Conservation (phyloP, 1,139 yeast genomes). For the Pneumocystis wakefieldiae region DNA sequence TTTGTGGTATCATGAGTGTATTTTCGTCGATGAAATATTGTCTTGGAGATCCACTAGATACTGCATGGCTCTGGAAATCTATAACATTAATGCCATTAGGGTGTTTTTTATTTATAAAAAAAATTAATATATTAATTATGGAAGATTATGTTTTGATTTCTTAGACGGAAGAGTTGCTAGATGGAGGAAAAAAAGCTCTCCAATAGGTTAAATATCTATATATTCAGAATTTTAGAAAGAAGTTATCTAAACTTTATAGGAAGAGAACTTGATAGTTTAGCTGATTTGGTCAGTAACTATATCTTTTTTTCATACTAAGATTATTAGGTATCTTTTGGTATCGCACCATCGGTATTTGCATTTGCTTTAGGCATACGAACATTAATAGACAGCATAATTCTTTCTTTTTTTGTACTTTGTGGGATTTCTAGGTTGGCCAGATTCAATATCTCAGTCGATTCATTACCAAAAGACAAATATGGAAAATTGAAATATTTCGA, state of each 20-base stretch:
- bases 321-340: constrained; percentile 16
- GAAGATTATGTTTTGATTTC: constrained; percentile 46
- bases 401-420: constrained; percentile 78
- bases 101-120: constrained; percentile 31
- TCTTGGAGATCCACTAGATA: constrained; percentile 35
- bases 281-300: constrained; percentile 84
- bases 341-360: constrained; percentile 56
- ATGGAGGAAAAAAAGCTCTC: constrained; percentile 74
- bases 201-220: constrained; percentile 20
- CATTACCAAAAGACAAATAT: constrained; percentile 70
- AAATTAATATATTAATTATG: constrained; percentile 8
- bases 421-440: constrained; percentile 89
- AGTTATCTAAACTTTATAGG: constrained; percentile 40
- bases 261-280: constrained; percentile 90
- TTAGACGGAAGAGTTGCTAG: constrained; percentile 96
- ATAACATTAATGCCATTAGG: constrained; percentile 80
- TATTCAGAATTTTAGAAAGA: neutral
- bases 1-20: constrained; percentile 71
- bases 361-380: constrained; percentile 81
- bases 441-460: constrained; percentile 84
- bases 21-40: constrained; percentile 72
- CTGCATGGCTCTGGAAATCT: constrained; percentile 72
- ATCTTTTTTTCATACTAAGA: constrained; percentile 45
- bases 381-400: constrained; percentile 58
- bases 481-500: constrained; percentile 80